Evolutionary conservation across 1,139 yeast genomes (phyloP).

Genomic region (Zygosaccharomyces pseudobailii): DNA sequence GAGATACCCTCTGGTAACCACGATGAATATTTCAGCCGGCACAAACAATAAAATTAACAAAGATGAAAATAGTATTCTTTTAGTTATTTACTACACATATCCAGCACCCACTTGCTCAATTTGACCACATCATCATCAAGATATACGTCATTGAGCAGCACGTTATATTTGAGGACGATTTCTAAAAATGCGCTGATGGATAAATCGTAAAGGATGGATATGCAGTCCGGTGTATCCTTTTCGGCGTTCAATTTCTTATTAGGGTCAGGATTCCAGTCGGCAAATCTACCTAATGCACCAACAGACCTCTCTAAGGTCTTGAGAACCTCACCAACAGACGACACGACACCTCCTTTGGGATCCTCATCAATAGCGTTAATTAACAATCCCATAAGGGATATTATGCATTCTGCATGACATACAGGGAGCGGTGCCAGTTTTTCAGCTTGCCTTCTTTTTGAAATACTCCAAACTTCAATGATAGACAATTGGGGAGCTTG

Average conservation of each 20-base stretch:
- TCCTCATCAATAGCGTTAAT: conserved; percentile 64
- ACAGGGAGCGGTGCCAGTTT: conserved; percentile 55
- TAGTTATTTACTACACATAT: conserved; percentile 33
- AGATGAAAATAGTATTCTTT: neutral
- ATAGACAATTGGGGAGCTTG: conserved; percentile 16
- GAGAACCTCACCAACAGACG: conserved; percentile 53
- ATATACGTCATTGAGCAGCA: conserved; percentile 56
- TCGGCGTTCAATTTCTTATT: conserved; percentile 14
- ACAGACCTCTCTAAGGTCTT: conserved; percentile 58
- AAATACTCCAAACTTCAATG: conserved; percentile 30
- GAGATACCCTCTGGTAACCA: neutral
- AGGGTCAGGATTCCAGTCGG: conserved; percentile 30
- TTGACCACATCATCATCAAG: conserved; percentile 58
- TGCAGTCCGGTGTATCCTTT: conserved; percentile 36
- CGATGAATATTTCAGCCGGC: neutral
- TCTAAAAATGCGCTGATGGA: conserved; percentile 60
- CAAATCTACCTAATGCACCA: conserved; percentile 46
- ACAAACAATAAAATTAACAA: neutral
- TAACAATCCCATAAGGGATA: conserved; percentile 46
- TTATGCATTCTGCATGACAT: conserved; percentile 61
- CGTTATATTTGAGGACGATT: conserved; percentile 58
- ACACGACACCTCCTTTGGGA: conserved; percentile 48
- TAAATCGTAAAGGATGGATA: conserved; percentile 56
- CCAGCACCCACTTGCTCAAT: conserved; percentile 68
- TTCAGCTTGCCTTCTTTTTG: conserved; percentile 43